Evolutionary conservation across 2,329 filamentous ascomycete species (phyloP).

Genomic region (Colletotrichum costaricense): DNA sequence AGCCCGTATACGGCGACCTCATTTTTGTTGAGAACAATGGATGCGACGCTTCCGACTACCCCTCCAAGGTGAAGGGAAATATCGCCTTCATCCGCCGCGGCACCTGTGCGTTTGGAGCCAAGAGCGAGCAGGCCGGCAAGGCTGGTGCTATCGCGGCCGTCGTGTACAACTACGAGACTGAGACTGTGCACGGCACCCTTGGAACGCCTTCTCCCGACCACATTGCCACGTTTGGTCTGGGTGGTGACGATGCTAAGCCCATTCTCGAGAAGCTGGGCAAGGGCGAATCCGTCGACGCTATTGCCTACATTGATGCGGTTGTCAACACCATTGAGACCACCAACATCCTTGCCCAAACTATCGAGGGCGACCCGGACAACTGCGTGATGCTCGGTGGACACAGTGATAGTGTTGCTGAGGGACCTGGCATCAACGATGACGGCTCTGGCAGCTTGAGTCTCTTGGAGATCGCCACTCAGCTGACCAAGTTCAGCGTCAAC

Average conservation of each 20-base stretch:
- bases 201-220: slow-evolving; percentile 69
- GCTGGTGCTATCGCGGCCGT: slow-evolving; percentile 79
- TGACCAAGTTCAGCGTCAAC: slow-evolving; percentile 67
- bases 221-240: slow-evolving; percentile 76
- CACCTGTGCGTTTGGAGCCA: slow-evolving; percentile 76
- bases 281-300: slow-evolving; percentile 62
- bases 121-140: slow-evolving; percentile 74
- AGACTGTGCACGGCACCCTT: slow-evolving; percentile 74
- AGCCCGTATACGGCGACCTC: slow-evolving; percentile 69
- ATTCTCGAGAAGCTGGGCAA: slow-evolving; percentile 65
- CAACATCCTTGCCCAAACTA: slow-evolving; percentile 74
- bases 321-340: slow-evolving; percentile 64
- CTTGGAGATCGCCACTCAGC: slow-evolving; percentile 71
- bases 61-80: slow-evolving; percentile 66
- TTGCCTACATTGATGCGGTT: slow-evolving; percentile 69
- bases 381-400: slow-evolving; percentile 75
- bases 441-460: slow-evolving; percentile 74
- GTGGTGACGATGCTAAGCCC: slow-evolving; percentile 66
- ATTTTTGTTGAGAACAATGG: slow-evolving; percentile 72
- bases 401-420: slow-evolving; percentile 71
- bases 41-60: slow-evolving; percentile 73
- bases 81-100: slow-evolving; percentile 80
- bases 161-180: slow-evolving; percentile 79
- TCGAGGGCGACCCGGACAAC: slow-evolving; percentile 68
- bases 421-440: slow-evolving; percentile 83